Conservation (phyloP, 1,139 yeast species). For the Oligophagozyma castellii region DNA sequence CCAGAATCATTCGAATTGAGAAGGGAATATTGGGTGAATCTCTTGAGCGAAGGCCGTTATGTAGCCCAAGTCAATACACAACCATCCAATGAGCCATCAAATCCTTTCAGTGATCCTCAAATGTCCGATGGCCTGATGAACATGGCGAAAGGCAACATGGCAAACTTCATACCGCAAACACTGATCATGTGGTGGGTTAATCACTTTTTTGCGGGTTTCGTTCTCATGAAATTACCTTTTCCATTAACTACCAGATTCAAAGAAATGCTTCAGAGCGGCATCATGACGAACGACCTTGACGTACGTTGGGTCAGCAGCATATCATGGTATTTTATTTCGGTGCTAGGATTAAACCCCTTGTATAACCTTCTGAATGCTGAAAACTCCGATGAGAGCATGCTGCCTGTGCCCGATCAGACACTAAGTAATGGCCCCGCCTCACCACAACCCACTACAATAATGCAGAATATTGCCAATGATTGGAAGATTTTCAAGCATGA, state of each 20-base stretch:
- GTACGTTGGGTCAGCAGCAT: constrained; percentile 91
- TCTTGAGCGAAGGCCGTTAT: constrained; percentile 20
- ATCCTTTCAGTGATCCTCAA: constrained; percentile 59
- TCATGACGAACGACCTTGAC: constrained; percentile 71
- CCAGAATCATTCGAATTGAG: constrained; percentile 23
- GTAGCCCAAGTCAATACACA: constrained; percentile 30
- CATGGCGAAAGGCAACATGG: constrained; percentile 69
- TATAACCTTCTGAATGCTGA: constrained; percentile 60
- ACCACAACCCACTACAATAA: constrained; percentile 46
- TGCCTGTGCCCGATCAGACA: constrained; percentile 11
- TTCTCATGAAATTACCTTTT: constrained; percentile 67
- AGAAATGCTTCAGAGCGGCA: constrained; percentile 82
- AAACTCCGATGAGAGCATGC: constrained; percentile 30
- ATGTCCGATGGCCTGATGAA: constrained; percentile 64
- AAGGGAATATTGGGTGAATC: constrained; percentile 15
- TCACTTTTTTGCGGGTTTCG: constrained; percentile 84
- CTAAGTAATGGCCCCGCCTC: constrained; percentile 39
- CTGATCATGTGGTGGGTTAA: constrained; percentile 94
- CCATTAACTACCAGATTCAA: constrained; percentile 84
- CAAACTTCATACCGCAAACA: constrained; percentile 84
- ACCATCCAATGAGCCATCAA: constrained; percentile 30
- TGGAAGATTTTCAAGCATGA: constrained; percentile 53
- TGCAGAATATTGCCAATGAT: constrained; percentile 63
- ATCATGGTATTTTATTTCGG: constrained; percentile 93
- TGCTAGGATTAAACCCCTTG: constrained; percentile 73